A percentile compares a stretch with the other conserved stretches of the same genome.
Conservation (phyloP, 2,329 filamentous ascomycete genomes). For the Colletotrichum lini region DNA sequence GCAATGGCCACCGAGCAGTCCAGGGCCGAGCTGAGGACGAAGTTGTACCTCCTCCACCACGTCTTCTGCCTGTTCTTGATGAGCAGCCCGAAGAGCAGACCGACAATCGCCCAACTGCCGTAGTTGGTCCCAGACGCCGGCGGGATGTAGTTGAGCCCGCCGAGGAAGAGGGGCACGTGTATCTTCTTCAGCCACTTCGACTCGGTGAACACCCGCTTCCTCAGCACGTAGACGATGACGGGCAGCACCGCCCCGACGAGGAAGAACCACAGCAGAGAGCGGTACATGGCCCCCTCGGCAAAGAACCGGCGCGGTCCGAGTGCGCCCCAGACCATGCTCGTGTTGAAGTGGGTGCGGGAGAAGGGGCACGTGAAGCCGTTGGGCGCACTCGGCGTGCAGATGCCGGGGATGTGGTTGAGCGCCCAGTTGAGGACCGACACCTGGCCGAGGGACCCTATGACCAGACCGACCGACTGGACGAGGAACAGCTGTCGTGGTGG, state of each 20-base stretch:
- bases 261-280: conserved; percentile 67
- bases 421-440: conserved; percentile 56
- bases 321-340: conserved; percentile 69
- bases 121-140: conserved; percentile 53
- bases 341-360: conserved; percentile 62
- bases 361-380: conserved; percentile 62
- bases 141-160: conserved; percentile 51
- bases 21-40: conserved; percentile 51
- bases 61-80: conserved; percentile 45
- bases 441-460: conserved; percentile 61
- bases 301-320: conserved; percentile 71
- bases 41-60: conserved; percentile 53
- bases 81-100: conserved; percentile 48
- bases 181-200: conserved; percentile 45
- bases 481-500: conserved; percentile 61
- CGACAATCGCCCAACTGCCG: conserved; percentile 50
- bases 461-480: conserved; percentile 58
- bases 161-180: conserved; percentile 50
- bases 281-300: conserved; percentile 64
- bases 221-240: conserved; percentile 59
- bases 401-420: conserved; percentile 61
- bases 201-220: conserved; percentile 41
- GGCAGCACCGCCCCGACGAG: conserved; percentile 65
- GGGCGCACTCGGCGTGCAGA: conserved; percentile 61
- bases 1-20: conserved; percentile 51